Evolutionary conservation across 2,329 filamentous ascomycete genomes (phyloP).

Genomic region (Xylogone sp.): DNA sequence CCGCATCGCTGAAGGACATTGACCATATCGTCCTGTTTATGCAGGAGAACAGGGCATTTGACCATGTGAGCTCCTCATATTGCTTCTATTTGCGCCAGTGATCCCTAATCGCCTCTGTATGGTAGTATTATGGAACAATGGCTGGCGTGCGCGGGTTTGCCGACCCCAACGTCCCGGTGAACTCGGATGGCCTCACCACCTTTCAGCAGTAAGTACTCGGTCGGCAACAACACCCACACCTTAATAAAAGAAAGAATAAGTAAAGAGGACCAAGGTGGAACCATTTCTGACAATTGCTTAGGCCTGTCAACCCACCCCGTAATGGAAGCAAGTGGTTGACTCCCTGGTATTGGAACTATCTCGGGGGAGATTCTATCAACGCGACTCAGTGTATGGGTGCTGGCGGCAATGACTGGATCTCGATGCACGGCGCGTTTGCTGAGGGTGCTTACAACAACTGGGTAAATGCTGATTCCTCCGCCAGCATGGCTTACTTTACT

Average conservation of each 20-base stretch:
- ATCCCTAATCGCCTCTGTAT: no score
- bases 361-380: constrained; percentile 42
- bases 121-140: background rate
- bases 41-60: constrained; percentile 40
- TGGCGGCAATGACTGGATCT: constrained; percentile 44
- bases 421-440: constrained; percentile 47
- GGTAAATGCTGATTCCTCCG: constrained; percentile 48
- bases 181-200: constrained; percentile 20
- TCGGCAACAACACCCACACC: no score
- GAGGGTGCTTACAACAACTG: constrained; percentile 46
- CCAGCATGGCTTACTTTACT: constrained; percentile 46
- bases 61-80: no score
- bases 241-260: no score
- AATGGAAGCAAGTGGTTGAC: constrained; percentile 38
- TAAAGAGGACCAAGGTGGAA: no score
- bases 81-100: no score
- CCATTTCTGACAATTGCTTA: no score
- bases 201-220: constrained; percentile 27
- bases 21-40: constrained; percentile 55
- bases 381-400: constrained; percentile 50
- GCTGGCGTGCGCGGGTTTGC: constrained; percentile 14
- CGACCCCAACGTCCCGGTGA: constrained; percentile 43
- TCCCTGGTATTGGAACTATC: constrained; percentile 52
- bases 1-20: constrained; percentile 41
- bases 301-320: no score